phyloP scores from a whole-genome alignment of 805 yeast species.

The Kuraishia molischiana region DNA sequence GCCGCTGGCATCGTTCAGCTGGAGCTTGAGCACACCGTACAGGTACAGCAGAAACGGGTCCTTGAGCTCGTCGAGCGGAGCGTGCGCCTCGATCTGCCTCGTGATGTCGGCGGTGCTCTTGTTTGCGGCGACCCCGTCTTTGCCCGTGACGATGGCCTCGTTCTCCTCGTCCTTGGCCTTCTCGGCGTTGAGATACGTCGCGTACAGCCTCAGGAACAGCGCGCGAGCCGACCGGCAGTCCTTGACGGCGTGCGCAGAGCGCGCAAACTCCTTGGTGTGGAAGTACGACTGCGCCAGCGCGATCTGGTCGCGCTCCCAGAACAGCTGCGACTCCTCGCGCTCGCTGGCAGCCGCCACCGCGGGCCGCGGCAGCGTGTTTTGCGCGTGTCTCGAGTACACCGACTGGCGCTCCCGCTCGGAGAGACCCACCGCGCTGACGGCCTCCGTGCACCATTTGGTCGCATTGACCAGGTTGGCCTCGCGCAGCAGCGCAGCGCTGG shows the following conservation, averaged over 20 bases:
- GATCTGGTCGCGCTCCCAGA: constrained; percentile 33
- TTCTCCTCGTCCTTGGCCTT: constrained; percentile 60
- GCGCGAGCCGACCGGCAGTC: constrained; percentile 42
- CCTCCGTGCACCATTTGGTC: constrained; percentile 75
- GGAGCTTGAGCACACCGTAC: constrained; percentile 56
- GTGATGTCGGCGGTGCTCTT: constrained; percentile 21
- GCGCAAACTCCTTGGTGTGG: constrained; percentile 74
- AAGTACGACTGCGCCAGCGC: constrained; percentile 65
- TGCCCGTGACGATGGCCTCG: constrained; percentile 51
- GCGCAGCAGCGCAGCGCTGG: constrained; percentile 34
- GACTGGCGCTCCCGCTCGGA: constrained; percentile 10
- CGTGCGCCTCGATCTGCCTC: constrained; percentile 29
- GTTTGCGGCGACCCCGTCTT: constrained; percentile 22
- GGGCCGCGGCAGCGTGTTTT: constrained; percentile 4
- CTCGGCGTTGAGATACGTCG: constrained; percentile 70
- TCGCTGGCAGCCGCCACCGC: too few relatives aligned
- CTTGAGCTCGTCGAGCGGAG: constrained; percentile 11
- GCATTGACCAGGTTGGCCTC: constrained; percentile 56
- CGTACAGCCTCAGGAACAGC: constrained; percentile 55
- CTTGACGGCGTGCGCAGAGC: constrained; percentile 55
- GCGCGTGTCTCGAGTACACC: constrained; percentile 10
- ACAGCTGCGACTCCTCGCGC: constrained; percentile 14
- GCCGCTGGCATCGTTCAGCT: constrained; percentile 53
- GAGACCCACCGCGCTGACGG: constrained; percentile 49
- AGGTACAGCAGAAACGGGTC: constrained; percentile 65